phyloP scores from a whole-genome alignment of 2,329 filamentous ascomycete genomes.

The Conoideocrella luteorostrata region DNA sequence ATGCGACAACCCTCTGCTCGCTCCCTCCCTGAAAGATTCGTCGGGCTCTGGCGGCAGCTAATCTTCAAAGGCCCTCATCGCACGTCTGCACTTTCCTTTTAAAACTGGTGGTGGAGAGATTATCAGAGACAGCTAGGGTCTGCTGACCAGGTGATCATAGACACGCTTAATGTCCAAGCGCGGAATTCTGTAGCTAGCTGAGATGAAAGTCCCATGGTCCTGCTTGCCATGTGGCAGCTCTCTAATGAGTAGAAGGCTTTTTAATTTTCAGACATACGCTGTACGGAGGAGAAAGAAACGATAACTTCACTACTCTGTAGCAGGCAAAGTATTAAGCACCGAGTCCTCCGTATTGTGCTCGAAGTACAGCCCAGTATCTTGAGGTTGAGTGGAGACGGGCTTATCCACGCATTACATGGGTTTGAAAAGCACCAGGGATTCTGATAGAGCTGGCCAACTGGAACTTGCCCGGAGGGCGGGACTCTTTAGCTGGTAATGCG shows the following conservation, averaged over 20 bases:
- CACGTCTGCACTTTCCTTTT: constrained; percentile 4
- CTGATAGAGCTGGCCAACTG: constrained; percentile 35
- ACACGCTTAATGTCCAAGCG: no score
- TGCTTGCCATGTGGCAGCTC: no score
- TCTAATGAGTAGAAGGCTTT: no score
- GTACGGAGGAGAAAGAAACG: no score
- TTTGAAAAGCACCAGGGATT: constrained; percentile 14
- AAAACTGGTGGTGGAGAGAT: background rate
- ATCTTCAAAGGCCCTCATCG: background rate
- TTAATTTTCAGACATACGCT: no score
- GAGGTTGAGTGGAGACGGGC: background rate
- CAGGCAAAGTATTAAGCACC: no score
- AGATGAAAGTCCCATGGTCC: no score
- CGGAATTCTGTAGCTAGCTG: no score
- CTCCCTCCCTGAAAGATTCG: constrained; percentile 1
- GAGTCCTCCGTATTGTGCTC: no score
- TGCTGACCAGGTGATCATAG: background rate
- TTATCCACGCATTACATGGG: constrained; percentile 3
- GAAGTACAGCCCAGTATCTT: no score
- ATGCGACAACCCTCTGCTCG: constrained; percentile 1
- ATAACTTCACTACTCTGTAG: no score
- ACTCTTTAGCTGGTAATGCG: constrained; percentile 13
- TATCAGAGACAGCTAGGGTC: background rate
- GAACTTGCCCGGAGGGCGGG: constrained; percentile 33
- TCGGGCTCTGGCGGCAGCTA: background rate